Conservation (phyloP, 2,329 filamentous ascomycete genomes). For the Pyricularia sp. region DNA sequence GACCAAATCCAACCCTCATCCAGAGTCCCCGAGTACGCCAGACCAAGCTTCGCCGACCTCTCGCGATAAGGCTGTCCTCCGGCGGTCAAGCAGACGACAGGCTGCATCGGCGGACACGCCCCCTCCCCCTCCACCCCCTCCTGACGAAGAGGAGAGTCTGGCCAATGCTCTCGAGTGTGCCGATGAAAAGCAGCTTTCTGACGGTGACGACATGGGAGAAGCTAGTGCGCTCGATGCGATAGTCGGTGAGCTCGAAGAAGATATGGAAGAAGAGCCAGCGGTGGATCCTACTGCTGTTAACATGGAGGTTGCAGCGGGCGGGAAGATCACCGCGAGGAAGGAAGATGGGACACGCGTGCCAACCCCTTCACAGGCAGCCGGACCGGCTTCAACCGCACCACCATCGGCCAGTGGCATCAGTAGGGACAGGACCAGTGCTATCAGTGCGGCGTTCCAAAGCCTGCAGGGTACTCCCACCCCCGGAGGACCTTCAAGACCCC, state of each 20-base stretch:
- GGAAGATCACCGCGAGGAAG: slow-evolving; percentile 82
- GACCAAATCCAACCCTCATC: slow-evolving; percentile 18
- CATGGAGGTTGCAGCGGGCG: slow-evolving; percentile 77
- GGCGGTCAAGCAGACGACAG: slow-evolving; percentile 56
- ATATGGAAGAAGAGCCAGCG: slow-evolving; percentile 63
- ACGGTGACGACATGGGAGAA: slow-evolving; percentile 61
- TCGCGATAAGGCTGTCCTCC: slow-evolving; percentile 48
- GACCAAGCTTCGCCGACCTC: slow-evolving; percentile 37
- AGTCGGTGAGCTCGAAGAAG: slow-evolving; percentile 83
- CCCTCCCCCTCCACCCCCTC: slow-evolving; percentile 39
- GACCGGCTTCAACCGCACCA: background rate
- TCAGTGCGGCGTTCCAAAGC: slow-evolving; percentile 20
- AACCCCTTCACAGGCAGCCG: slow-evolving; percentile 58
- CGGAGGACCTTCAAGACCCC: slow-evolving; percentile 50
- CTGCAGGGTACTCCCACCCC: slow-evolving; percentile 37
- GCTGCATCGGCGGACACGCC: slow-evolving; percentile 42
- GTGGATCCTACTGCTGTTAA: slow-evolving; percentile 82
- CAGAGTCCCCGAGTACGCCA: slow-evolving; percentile 30
- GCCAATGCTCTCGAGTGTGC: slow-evolving; percentile 80
- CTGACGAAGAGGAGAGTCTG: slow-evolving; percentile 49
- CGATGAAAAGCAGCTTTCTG: slow-evolving; percentile 77
- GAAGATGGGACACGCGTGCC: slow-evolving; percentile 83
- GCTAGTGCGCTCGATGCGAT: slow-evolving; percentile 68
- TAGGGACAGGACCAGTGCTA: slow-evolving; percentile 16
- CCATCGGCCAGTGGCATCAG: slow-evolving; percentile 27